A percentile compares a stretch with the other conserved stretches of the same genome.
Evolutionary conservation across 2,329 filamentous ascomycete genomes (phyloP).

Genomic region (Neurospora sp.): DNA sequence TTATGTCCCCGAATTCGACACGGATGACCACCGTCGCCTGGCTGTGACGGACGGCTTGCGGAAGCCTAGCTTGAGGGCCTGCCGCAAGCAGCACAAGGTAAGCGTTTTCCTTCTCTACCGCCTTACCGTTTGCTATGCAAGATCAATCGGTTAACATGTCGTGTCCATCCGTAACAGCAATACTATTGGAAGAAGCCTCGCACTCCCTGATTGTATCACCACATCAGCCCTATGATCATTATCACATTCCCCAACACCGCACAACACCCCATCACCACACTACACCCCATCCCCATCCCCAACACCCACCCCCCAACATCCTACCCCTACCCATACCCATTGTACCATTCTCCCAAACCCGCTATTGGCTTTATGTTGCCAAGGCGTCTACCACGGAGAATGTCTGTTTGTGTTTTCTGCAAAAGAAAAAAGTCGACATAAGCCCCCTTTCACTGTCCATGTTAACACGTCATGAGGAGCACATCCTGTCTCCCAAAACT

Average conservation of each 20-base stretch:
- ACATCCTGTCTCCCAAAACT: slow-evolving; percentile 1
- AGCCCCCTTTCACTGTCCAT: slow-evolving; percentile 8
- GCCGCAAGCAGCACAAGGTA: slow-evolving; percentile 97
- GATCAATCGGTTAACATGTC: slow-evolving; percentile 5
- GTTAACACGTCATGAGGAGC: slow-evolving; percentile 1
- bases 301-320: neutral
- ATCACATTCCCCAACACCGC: neutral
- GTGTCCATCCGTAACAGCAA: slow-evolving; percentile 37
- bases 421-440: slow-evolving; percentile 3
- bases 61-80: slow-evolving; percentile 81
- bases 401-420: slow-evolving; percentile 2
- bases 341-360: neutral
- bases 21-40: slow-evolving; percentile 65
- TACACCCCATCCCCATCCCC: neutral
- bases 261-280: neutral
- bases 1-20: slow-evolving; percentile 82
- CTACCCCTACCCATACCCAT: neutral
- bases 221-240: neutral
- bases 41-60: slow-evolving; percentile 78
- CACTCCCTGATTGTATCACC: slow-evolving; percentile 35
- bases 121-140: slow-evolving; percentile 4
- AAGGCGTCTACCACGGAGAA: neutral
- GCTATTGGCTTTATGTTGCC: neutral
- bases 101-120: slow-evolving; percentile 17
- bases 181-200: slow-evolving; percentile 60